Conservation (phyloP, 2,329 filamentous ascomycete species). For the Hyphodiscus sp. region DNA sequence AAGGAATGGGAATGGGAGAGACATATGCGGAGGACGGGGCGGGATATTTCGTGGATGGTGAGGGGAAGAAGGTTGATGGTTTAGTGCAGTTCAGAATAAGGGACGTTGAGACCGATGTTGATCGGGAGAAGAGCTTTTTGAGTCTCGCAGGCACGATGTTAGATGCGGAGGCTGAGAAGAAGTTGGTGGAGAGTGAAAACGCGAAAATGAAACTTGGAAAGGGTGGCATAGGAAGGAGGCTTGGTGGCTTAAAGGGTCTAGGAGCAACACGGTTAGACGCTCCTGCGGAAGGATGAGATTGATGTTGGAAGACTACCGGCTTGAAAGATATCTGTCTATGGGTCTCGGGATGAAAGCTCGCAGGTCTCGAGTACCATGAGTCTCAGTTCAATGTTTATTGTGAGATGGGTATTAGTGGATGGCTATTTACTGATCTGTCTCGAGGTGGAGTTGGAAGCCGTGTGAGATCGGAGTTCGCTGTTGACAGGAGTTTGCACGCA, state of each 20-base stretch:
- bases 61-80: constrained; percentile 63
- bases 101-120: constrained; percentile 75
- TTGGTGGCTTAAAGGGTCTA: constrained; percentile 25
- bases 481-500: no score
- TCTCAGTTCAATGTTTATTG: no score
- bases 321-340: no score
- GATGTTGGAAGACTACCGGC: no score
- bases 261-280: constrained; percentile 28
- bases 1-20: not conserved
- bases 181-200: constrained; percentile 49
- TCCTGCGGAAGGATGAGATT: constrained; percentile 17
- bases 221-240: constrained; percentile 35
- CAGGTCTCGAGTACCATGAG: no score
- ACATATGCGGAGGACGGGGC: constrained; percentile 31
- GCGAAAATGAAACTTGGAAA: constrained; percentile 31
- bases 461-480: no score
- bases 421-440: no score
- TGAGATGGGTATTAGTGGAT: no score
- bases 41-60: constrained; percentile 70
- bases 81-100: constrained; percentile 71
- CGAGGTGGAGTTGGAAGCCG: no score
- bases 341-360: no score
- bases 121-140: constrained; percentile 70
- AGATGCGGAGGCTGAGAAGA: constrained; percentile 57
- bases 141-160: constrained; percentile 88